A percentile compares a stretch with the other conserved stretches of the same genome.
Conservation (phyloP, 1,284 basidiomycete species). For the Tilletia caries region DNA sequence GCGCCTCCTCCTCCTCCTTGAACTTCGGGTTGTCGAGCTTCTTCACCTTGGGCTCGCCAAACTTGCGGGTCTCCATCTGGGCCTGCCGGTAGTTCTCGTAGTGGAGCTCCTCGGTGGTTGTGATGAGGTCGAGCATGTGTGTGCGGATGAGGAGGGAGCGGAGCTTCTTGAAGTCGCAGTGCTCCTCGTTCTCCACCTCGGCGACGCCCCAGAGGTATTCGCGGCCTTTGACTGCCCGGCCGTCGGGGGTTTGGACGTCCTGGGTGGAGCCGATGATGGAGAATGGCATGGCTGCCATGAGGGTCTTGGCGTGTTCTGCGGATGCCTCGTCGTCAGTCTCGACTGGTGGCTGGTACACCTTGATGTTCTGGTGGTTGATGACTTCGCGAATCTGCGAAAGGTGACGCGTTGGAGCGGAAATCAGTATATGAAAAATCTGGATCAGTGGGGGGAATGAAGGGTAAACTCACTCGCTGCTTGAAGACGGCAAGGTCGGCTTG, state of each 20-base stretch:
- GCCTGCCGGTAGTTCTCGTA: conserved; percentile 97
- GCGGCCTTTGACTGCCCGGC: conserved; percentile 89
- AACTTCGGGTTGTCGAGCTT: conserved; percentile 99
- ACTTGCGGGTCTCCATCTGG: conserved; percentile 99
- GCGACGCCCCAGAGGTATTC: conserved; percentile 99
- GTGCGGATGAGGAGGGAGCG: conserved; percentile 93
- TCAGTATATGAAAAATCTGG: not conserved
- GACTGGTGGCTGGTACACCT: conserved; percentile 87
- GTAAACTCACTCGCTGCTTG: conserved; percentile 66
- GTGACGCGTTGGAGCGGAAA: conserved; percentile 43
- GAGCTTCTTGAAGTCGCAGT: conserved; percentile 99
- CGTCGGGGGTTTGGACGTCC: conserved; percentile 86
- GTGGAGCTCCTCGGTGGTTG: conserved; percentile 90
- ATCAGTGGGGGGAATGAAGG: not conserved
- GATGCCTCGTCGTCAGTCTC: conserved; percentile 84
- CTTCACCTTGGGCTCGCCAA: conserved; percentile 96
- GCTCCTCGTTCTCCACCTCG: conserved; percentile 97
- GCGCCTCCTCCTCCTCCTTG: conserved; percentile 96
- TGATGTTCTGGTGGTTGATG: conserved; percentile 83
- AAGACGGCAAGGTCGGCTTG: conserved; percentile 85
- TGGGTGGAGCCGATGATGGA: conserved; percentile 96
- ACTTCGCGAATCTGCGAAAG: conserved; percentile 73
- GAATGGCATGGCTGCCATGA: conserved; percentile 85
- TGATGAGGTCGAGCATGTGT: conserved; percentile 97
- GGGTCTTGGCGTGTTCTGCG: conserved; percentile 81